Percentiles rank a stretch among this genome's conserved stretches.
Evolutionary conservation across 1,284 basidiomycete species (phyloP).

Genomic region (Pascua guehoae): DNA sequence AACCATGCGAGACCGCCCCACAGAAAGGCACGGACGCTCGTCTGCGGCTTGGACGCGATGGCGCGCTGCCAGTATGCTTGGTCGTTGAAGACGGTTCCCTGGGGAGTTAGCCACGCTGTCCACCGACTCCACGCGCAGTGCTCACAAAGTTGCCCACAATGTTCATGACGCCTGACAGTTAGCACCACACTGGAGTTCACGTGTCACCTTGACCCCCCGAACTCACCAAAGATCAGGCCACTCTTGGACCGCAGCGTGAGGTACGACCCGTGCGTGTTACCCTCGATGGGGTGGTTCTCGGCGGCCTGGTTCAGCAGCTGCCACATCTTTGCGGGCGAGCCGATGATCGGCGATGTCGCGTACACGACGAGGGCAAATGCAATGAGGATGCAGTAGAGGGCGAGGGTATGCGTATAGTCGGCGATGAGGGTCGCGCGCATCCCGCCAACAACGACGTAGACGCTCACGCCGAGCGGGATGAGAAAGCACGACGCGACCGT

Average conservation of each 20-base stretch:
- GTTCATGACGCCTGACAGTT: slow-evolving; percentile 79
- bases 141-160: slow-evolving; percentile 47
- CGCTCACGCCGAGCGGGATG: slow-evolving; percentile 47
- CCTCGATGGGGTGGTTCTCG: slow-evolving; percentile 53
- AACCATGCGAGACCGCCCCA: slow-evolving; percentile 87
- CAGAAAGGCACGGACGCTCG: slow-evolving; percentile 82
- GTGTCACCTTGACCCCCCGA: too few relatives aligned
- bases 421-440: slow-evolving; percentile 53
- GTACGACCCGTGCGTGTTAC: slow-evolving; percentile 63
- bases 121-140: too few relatives aligned
- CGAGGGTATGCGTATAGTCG: slow-evolving; percentile 69
- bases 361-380: slow-evolving; percentile 68
- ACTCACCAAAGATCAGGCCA: slow-evolving; percentile 74
- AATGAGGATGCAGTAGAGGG: slow-evolving; percentile 67
- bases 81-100: slow-evolving; percentile 57
- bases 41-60: slow-evolving; percentile 75
- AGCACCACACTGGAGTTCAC: slow-evolving; percentile 32
- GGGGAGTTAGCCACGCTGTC: slow-evolving; percentile 59
- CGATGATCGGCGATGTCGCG: slow-evolving; percentile 60
- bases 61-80: slow-evolving; percentile 66
- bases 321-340: slow-evolving; percentile 56
- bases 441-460: slow-evolving; percentile 56
- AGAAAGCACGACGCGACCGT: slow-evolving; percentile 78
- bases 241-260: slow-evolving; percentile 74
- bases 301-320: slow-evolving; percentile 54